phyloP scores from a whole-genome alignment of 345 rosid species.

The Physaria fendleri region DNA sequence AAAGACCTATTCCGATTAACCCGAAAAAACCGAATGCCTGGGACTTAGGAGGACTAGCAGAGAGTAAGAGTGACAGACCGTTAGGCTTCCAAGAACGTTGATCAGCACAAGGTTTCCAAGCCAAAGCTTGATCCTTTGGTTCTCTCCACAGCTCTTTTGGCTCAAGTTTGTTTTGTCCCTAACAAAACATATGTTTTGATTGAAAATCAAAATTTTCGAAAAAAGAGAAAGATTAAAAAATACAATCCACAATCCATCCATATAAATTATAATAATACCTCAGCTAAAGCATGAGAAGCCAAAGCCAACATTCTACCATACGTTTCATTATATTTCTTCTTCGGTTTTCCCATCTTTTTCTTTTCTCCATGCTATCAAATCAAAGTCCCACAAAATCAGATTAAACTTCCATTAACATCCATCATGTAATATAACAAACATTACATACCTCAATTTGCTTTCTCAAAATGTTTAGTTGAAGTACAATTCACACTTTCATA shows the following conservation, averaged over 20 bases:
- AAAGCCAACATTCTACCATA: slow-evolving; percentile 77
- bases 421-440: background rate
- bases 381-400: background rate
- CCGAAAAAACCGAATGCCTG: too few relatives aligned
- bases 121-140: slow-evolving; percentile 62
- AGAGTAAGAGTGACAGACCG: slow-evolving; percentile 35
- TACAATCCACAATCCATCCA: too few relatives aligned
- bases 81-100: slow-evolving; percentile 64
- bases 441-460: too few relatives aligned
- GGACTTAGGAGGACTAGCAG: too few relatives aligned
- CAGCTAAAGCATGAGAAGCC: slow-evolving; percentile 94
- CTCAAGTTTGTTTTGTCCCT: slow-evolving; percentile 75
- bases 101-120: slow-evolving; percentile 91
- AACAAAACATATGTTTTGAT: background rate
- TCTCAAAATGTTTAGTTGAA: background rate
- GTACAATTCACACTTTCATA: background rate
- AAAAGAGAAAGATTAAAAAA: background rate
- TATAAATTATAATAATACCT: slow-evolving; percentile 44
- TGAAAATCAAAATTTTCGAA: background rate
- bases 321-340: slow-evolving; percentile 42
- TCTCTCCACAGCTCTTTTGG: slow-evolving; percentile 95
- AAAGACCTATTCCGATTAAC: too few relatives aligned
- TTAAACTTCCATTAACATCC: slow-evolving; percentile 1
- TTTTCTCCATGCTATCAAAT: slow-evolving; percentile 34
- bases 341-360: slow-evolving; percentile 40